phyloP scores from a whole-genome alignment of 2,329 filamentous ascomycete species.

The Cladophialophora chaetospira region DNA sequence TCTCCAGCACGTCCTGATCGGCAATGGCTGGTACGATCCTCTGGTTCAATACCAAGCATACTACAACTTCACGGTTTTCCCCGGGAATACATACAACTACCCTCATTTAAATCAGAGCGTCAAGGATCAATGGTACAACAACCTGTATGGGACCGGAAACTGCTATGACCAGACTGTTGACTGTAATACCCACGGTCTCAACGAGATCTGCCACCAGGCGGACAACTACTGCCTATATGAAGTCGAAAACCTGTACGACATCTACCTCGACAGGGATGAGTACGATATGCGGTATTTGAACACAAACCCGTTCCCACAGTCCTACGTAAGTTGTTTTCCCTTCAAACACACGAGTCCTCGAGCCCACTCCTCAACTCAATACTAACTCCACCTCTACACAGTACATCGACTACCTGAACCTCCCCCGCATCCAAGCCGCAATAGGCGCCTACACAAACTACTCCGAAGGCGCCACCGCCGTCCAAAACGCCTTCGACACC shows the following conservation, averaged over 20 bases:
- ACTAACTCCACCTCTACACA: too few species aligned
- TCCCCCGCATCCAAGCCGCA: constrained; percentile 48
- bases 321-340: too few species aligned
- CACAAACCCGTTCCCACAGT: constrained; percentile 42
- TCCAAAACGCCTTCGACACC: constrained; percentile 44
- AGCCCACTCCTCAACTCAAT: too few species aligned
- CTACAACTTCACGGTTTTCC: constrained; percentile 43
- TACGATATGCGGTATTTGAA: constrained; percentile 51
- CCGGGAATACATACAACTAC: constrained; percentile 43
- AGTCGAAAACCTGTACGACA: constrained; percentile 57
- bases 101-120: constrained; percentile 31
- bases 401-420: constrained; percentile 57
- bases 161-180: constrained; percentile 60
- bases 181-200: constrained; percentile 55
- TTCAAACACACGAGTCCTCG: too few species aligned
- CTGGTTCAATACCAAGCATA: constrained; percentile 43
- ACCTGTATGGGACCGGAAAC: constrained; percentile 62
- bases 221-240: constrained; percentile 57
- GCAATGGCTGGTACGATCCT: constrained; percentile 45
- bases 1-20: constrained; percentile 40
- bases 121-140: constrained; percentile 59
- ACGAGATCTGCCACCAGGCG: constrained; percentile 53
- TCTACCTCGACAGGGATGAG: constrained; percentile 54
- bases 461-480: constrained; percentile 45
- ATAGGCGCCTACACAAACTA: constrained; percentile 56